phyloP scores from a whole-genome alignment of 2,329 filamentous ascomycete species.

The Penicillium sp. region DNA sequence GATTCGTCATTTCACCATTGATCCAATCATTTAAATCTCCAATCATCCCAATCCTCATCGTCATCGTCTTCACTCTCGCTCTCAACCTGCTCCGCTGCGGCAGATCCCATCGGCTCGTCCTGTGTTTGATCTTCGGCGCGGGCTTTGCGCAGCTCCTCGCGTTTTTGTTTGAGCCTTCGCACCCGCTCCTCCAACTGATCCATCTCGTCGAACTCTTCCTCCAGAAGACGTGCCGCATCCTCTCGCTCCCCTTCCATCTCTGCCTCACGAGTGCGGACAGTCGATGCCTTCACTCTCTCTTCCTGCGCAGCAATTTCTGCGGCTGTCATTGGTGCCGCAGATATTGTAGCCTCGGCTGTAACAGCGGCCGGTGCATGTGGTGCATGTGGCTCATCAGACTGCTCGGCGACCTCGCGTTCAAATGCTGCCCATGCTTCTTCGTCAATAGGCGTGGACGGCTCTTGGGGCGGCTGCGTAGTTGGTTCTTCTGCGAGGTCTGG shows the following conservation, averaged over 20 bases:
- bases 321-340: conserved; percentile 65
- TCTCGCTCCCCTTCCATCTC: conserved; percentile 68
- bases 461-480: conserved; percentile 9
- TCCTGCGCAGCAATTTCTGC: conserved; percentile 60
- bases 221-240: conserved; percentile 69
- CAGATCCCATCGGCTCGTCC: conserved; percentile 23
- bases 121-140: conserved; percentile 29
- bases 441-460: conserved; percentile 49
- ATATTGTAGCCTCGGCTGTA: conserved; percentile 58
- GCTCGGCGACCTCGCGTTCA: conserved; percentile 70
- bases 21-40: conserved; percentile 37
- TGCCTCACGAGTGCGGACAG: conserved; percentile 47
- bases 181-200: conserved; percentile 72
- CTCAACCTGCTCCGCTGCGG: conserved; percentile 32
- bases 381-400: conserved; percentile 34
- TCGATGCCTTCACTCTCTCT: conserved; percentile 47
- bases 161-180: conserved; percentile 64
- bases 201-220: conserved; percentile 81
- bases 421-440: conserved; percentile 86
- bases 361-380: conserved; percentile 33
- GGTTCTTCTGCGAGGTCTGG: conserved; percentile 8
- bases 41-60: conserved; percentile 48
- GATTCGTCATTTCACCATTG: conserved; percentile 22
- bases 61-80: conserved; percentile 58
- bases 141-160: conserved; percentile 62